Evolutionary conservation across 2,329 filamentous ascomycete species (phyloP).

Genomic region (Ophiostoma pallidulum): DNA sequence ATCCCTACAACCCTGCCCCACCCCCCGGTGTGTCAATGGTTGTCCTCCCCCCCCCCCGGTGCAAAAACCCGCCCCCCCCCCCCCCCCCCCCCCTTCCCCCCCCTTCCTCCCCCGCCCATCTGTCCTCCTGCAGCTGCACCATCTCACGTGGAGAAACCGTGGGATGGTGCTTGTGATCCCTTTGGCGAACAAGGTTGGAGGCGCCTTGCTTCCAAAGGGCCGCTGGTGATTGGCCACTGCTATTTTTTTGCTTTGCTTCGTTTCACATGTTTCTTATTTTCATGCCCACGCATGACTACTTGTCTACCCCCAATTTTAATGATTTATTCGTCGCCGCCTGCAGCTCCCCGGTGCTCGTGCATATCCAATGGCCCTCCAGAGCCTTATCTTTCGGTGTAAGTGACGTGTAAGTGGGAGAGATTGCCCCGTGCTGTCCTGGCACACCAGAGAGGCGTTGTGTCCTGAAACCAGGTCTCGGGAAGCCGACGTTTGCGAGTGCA

Average conservation of each 20-base stretch:
- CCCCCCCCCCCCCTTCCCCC: neutral
- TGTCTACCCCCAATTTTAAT: too few species aligned
- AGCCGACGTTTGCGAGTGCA: too few species aligned
- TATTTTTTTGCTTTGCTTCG: neutral
- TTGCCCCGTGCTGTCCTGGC: neutral
- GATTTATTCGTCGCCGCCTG: too few species aligned
- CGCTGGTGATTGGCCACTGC: too few species aligned
- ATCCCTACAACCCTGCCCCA: too few species aligned
- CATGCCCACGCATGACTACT: too few species aligned
- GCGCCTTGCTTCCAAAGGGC: neutral
- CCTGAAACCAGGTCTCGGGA: too few species aligned
- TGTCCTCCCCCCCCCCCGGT: too few species aligned
- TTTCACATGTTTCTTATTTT: neutral
- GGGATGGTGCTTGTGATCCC: neutral
- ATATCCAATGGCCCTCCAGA: constrained; percentile 12
- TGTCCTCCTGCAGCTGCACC: neutral
- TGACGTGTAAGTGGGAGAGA: constrained; percentile 4
- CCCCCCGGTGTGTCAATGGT: too few species aligned
- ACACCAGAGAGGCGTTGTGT: neutral
- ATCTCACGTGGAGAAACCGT: neutral
- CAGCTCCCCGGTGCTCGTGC: neutral
- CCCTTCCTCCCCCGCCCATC: neutral
- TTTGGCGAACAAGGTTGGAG: neutral
- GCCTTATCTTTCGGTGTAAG: constrained; percentile 11
- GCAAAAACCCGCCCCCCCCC: too few species aligned